phyloP scores from a whole-genome alignment of 148 eudicot species.

The Suaeda aralocaspica region DNA sequence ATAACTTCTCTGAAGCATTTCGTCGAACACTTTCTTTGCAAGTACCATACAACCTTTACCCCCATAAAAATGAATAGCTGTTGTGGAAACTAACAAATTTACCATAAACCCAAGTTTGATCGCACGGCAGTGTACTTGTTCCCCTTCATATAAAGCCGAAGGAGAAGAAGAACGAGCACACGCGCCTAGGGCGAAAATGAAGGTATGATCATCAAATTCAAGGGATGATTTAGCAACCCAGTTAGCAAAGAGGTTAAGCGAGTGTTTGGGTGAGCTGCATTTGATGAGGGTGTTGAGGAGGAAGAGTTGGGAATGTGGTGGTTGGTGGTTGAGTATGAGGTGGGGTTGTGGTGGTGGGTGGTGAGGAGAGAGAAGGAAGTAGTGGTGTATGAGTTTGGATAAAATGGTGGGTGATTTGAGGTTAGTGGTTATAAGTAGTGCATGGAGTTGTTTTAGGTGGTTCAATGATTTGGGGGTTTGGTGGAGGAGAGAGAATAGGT shows the following conservation, averaged over 20 bases:
- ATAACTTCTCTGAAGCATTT: conserved; percentile 45
- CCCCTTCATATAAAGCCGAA: conserved; percentile 40
- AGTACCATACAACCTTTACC: conserved; percentile 23
- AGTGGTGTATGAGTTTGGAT: conserved; percentile 37
- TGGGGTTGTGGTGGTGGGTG: conserved; percentile 34
- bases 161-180: conserved; percentile 40
- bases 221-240: conserved; percentile 36
- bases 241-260: conserved; percentile 38
- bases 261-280: conserved; percentile 43
- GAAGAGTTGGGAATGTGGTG: conserved; percentile 13
- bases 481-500: conserved; percentile 19
- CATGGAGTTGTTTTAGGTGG: conserved; percentile 45
- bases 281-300: conserved; percentile 51
- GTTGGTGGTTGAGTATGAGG: conserved; percentile 30
- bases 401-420: conserved; percentile 27
- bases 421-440: conserved; percentile 37
- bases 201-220: conserved; percentile 40
- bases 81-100: conserved; percentile 37
- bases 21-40: conserved; percentile 56
- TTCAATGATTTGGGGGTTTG: conserved; percentile 19
- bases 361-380: conserved; percentile 29
- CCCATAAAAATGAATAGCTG: conserved; percentile 50
- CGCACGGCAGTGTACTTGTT: conserved; percentile 43
- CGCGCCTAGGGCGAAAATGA: conserved; percentile 53
- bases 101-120: conserved; percentile 33